phyloP scores from a whole-genome alignment of 2,329 filamentous ascomycete genomes.

The Xylaria sp. region DNA sequence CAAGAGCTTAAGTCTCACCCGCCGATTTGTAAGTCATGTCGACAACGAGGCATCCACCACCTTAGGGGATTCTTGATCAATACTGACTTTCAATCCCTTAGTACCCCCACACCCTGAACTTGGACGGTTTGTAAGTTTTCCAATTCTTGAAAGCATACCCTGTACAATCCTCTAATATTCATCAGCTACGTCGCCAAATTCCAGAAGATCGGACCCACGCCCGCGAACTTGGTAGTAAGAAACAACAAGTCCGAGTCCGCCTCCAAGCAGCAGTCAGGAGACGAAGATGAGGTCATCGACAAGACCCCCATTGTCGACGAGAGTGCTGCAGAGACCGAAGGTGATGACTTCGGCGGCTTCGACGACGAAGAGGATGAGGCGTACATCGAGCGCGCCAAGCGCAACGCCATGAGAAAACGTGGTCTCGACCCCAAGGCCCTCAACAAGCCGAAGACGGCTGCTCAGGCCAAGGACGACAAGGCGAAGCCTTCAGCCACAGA shows the following conservation, averaged over 20 bases:
- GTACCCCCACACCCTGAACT: conserved; percentile 58
- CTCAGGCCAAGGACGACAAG: conserved; percentile 12
- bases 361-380: conserved; percentile 67
- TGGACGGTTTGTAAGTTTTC: conserved; percentile 76
- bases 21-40: conserved; percentile 69
- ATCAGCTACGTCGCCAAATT: conserved; percentile 74
- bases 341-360: conserved; percentile 64
- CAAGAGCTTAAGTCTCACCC: conserved; percentile 72
- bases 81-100: conserved; percentile 3
- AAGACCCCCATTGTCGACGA: conserved; percentile 59
- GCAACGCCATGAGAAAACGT: conserved; percentile 66
- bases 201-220: conserved; percentile 81
- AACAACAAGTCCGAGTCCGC: conserved; percentile 27
- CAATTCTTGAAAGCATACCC: too few species aligned
- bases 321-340: conserved; percentile 36
- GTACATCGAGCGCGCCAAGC: conserved; percentile 68
- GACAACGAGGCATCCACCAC: conserved; percentile 30
- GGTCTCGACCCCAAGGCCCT: conserved; percentile 66
- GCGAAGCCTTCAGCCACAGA: conserved; percentile 5
- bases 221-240: conserved; percentile 46
- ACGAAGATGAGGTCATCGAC: conserved; percentile 47
- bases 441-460: conserved; percentile 30
- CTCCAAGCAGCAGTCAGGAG: conserved; percentile 34
- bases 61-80: neutral
- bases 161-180: conserved; percentile 1